These are phyloP conservation scores for Penicillium malachiteum DNA, from an alignment of 495 filamentous ascomycete species.

Conservation along the genomic window DNA sequence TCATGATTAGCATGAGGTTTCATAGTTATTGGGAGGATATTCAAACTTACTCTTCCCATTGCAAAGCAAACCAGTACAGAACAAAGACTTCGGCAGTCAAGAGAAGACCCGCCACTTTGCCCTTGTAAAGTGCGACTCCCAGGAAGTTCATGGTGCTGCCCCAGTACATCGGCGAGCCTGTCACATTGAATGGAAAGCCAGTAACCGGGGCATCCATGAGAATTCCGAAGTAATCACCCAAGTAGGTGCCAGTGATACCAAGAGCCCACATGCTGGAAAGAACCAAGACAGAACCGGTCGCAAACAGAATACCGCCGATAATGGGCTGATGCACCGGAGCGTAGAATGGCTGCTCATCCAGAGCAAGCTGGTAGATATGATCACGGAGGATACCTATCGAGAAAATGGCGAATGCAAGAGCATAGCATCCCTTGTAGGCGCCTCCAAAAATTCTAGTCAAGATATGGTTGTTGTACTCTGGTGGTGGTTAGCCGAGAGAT, in stretches of 20 bases:
- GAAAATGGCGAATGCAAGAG: constrained; percentile 86
- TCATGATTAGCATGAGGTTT: constrained; percentile 16
- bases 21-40: not conserved
- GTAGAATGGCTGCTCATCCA: constrained; percentile 45
- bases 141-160: constrained; percentile 90
- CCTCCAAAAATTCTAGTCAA: constrained; percentile 87
- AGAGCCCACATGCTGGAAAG: constrained; percentile 85
- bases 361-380: constrained; percentile 51
- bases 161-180: constrained; percentile 93
- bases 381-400: constrained; percentile 85
- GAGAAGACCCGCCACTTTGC: constrained; percentile 82
- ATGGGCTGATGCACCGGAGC: constrained; percentile 67
- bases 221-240: constrained; percentile 98
- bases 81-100: constrained; percentile 73
- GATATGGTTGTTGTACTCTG: constrained; percentile 88
- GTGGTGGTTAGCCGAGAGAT: constrained; percentile 14
- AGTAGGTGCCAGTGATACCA: constrained; percentile 94
- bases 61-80: constrained; percentile 78
- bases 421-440: constrained; percentile 82
- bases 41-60: constrained; percentile 76
- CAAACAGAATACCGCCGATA: constrained; percentile 67
- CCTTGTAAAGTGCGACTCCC: constrained; percentile 82
- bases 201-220: constrained; percentile 93
- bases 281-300: constrained; percentile 79
- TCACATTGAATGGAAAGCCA: constrained; percentile 93